Percentiles rank a stretch among this genome's conserved stretches.
Evolutionary conservation across 805 yeast genomes (phyloP).

Genomic region (Yarrowia bubula): DNA sequence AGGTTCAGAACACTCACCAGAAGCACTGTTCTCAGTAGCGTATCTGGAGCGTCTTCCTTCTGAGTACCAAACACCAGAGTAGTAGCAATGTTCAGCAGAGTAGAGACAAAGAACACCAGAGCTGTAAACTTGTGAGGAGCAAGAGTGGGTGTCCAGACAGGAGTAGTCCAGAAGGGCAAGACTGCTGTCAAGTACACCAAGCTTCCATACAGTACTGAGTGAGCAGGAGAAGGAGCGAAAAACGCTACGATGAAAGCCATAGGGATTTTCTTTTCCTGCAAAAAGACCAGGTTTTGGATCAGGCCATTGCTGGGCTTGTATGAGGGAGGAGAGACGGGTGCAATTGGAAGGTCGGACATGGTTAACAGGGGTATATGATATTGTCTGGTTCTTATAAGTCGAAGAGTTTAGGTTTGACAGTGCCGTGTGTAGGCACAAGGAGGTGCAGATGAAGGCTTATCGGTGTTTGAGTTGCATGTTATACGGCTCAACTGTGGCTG

Average conservation of each 20-base stretch:
- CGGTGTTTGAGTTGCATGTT: no score
- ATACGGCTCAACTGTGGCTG: no score
- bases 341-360: background rate
- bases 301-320: background rate
- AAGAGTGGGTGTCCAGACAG: background rate
- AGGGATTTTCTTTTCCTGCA: background rate
- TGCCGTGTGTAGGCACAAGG: no score
- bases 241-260: background rate
- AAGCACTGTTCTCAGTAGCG: background rate
- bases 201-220: no score
- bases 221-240: background rate
- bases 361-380: background rate
- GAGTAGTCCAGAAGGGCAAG: background rate
- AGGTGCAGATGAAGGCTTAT: no score
- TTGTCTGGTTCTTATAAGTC: no score
- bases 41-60: no score
- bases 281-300: background rate
- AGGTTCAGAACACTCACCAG: background rate
- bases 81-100: background rate
- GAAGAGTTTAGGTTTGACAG: no score
- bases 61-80: no score
- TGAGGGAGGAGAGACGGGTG: background rate
- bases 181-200: background rate
- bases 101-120: background rate
- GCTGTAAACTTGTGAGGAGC: slow-evolving; percentile 5